Percentiles rank a stretch among this genome's conserved stretches.
phyloP scores from a whole-genome alignment of 2,329 filamentous ascomycete genomes.

The Cercospora citrullina region DNA sequence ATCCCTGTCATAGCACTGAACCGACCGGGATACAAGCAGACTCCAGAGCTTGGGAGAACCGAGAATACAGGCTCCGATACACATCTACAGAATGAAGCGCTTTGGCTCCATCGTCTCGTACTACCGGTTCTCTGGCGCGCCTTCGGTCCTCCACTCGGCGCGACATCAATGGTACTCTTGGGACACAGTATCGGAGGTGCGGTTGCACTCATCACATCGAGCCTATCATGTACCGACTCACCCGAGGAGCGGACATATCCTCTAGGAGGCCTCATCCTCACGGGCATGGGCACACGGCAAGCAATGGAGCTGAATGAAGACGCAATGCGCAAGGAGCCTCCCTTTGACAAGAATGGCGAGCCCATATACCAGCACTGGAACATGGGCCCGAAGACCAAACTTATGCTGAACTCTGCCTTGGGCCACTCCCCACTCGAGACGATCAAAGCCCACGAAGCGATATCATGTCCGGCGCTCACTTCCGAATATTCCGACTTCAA shows the following conservation, averaged over 20 bases:
- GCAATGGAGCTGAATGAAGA: conserved; percentile 15
- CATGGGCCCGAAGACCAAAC: conserved; percentile 16
- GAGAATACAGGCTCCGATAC: conserved; percentile 17
- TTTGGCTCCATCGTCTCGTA: conserved; percentile 19
- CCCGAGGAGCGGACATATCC: conserved; percentile 11
- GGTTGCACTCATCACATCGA: conserved; percentile 13
- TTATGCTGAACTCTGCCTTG: conserved; percentile 17
- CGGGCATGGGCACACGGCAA: conserved; percentile 15
- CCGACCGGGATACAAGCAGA: conserved; percentile 19
- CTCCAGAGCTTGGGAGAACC: conserved; percentile 16
- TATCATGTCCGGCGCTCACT: conserved; percentile 15
- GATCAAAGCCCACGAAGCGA: conserved; percentile 17
- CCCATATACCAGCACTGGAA: conserved; percentile 18
- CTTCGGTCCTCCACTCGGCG: conserved; percentile 14
- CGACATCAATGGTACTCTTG: conserved; percentile 14
- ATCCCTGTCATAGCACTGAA: conserved; percentile 19
- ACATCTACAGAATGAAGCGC: conserved; percentile 17
- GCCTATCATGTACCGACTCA: conserved; percentile 7
- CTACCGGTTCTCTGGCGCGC: conserved; percentile 17
- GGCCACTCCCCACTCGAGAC: conserved; percentile 17
- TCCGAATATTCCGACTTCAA: conserved; percentile 18
- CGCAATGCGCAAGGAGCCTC: conserved; percentile 1
- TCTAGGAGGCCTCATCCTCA: conserved; percentile 14
- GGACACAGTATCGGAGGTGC: conserved; percentile 16
- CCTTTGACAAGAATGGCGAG: conserved; percentile 14